These are phyloP conservation scores for Rubia peregrina DNA, from an alignment of 305 asterid species.

Conservation along the genomic window DNA sequence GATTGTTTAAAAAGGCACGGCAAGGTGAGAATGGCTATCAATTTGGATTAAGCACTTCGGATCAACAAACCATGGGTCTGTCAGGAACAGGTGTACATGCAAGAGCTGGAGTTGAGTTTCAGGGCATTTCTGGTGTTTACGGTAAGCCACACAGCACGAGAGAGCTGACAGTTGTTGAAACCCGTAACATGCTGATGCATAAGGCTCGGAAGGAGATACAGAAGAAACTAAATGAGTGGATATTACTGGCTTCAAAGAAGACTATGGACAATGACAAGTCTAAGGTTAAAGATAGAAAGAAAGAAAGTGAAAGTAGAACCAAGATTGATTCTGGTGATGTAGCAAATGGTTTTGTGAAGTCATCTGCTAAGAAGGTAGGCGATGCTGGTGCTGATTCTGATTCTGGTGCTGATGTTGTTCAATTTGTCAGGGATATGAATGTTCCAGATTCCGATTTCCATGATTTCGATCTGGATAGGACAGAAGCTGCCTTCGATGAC, in stretches of 20 bases:
- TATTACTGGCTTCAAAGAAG: constrained; percentile 21
- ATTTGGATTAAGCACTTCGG: constrained; percentile 24
- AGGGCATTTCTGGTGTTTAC: constrained; percentile 28
- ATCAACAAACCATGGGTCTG: constrained; percentile 18
- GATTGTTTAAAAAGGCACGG: constrained; percentile 35
- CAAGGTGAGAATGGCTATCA: constrained; percentile 30
- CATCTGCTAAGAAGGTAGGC: constrained; percentile 22
- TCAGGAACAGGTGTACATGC: constrained; percentile 6
- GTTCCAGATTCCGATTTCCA: constrained; percentile 96
- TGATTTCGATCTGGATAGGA: constrained; percentile 76
- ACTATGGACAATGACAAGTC: constrained; percentile 24
- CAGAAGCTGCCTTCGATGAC: constrained; percentile 57
- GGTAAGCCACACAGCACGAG: constrained; percentile 34
- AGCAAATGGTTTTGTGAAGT: constrained; percentile 29
- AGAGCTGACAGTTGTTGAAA: constrained; percentile 47
- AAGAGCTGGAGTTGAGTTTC: constrained; percentile 19
- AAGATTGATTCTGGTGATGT: constrained; percentile 19
- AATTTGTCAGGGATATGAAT: constrained; percentile 34
- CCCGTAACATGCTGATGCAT: constrained; percentile 38
- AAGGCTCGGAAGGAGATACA: constrained; percentile 48
- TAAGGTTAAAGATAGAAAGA: constrained; percentile 33
- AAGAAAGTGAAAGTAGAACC: constrained; percentile 22
- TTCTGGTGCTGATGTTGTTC: constrained; percentile 22
- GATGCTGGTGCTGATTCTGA: constrained; percentile 14
- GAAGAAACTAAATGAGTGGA: constrained; percentile 37